A percentile compares a stretch with the other conserved stretches of the same genome.
phyloP scores from a whole-genome alignment of 805 yeast genomes.

The Spathaspora arborariae region DNA sequence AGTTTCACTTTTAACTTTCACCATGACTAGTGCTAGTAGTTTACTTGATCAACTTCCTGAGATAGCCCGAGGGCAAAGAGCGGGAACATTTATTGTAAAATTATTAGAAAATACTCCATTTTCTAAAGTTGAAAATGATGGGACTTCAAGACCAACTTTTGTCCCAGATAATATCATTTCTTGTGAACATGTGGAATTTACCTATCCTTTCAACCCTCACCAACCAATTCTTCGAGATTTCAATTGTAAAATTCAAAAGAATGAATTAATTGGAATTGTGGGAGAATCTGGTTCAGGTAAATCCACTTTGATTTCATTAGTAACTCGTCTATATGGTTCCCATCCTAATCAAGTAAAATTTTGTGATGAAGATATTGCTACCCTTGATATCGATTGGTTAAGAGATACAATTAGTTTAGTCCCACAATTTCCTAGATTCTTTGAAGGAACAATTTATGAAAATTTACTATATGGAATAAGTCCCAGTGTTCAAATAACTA shows the following conservation, averaged over 20 bases:
- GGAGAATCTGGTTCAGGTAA: constrained; percentile 95
- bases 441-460: constrained; percentile 69
- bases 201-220: constrained; percentile 37
- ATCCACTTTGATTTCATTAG: constrained; percentile 62
- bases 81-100: constrained; percentile 48
- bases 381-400: constrained; percentile 43
- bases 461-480: constrained; percentile 63
- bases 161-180: constrained; percentile 20
- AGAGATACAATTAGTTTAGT: constrained; percentile 63
- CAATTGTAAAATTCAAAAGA: constrained; percentile 37
- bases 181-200: constrained; percentile 47
- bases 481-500: constrained; percentile 15
- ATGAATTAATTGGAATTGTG: constrained; percentile 60
- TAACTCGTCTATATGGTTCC: constrained; percentile 51
- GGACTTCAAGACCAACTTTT: constrained; percentile 25
- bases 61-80: constrained; percentile 73
- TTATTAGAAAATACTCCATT: constrained; percentile 30
- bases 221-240: constrained; percentile 38
- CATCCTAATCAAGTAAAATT: constrained; percentile 21
- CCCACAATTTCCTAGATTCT: constrained; percentile 68
- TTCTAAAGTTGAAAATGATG: constrained; percentile 30
- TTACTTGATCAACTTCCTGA: constrained; percentile 71
- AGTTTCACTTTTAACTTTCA: constrained; percentile 67
- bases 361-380: constrained; percentile 36
- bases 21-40: constrained; percentile 60